phyloP scores from a whole-genome alignment of 148 eudicot species.

The Nyssa sinensis region DNA sequence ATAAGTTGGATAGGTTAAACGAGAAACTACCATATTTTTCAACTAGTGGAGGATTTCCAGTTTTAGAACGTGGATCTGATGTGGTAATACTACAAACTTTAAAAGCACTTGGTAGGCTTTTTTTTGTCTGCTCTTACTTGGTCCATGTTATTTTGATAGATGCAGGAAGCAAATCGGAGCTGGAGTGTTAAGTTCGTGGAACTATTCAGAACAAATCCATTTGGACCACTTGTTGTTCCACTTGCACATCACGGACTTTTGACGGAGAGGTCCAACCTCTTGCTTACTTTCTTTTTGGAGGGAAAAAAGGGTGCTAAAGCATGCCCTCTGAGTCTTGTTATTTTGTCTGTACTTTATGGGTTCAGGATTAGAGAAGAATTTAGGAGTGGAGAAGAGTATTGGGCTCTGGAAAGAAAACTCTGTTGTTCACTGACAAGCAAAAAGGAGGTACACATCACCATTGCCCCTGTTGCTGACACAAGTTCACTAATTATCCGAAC shows the following conservation, averaged over 20 bases:
- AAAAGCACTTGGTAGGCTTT: not conserved
- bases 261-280: conserved; percentile 54
- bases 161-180: conserved; percentile 40
- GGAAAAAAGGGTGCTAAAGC: not conserved
- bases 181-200: conserved; percentile 20
- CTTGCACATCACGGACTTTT: conserved; percentile 59
- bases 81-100: conserved; percentile 26
- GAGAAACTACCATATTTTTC: conserved; percentile 55
- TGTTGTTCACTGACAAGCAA: conserved; percentile 51
- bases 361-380: conserved; percentile 77
- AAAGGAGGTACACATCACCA: conserved; percentile 40
- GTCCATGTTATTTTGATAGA: not conserved
- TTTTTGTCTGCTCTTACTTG: not conserved
- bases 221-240: conserved; percentile 54
- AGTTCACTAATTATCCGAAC: not conserved
- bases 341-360: conserved; percentile 11
- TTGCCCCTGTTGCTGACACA: not conserved
- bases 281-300: conserved; percentile 6
- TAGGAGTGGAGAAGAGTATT: conserved; percentile 73
- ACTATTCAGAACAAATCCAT: conserved; percentile 51
- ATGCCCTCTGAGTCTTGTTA: not conserved
- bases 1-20: conserved; percentile 83
- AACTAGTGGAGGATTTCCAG: conserved; percentile 18
- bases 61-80: conserved; percentile 24
- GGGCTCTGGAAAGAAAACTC: conserved; percentile 90